Evolutionary conservation across 2,329 filamentous ascomycete species (phyloP).

Genomic region (Fusarium robinianum): DNA sequence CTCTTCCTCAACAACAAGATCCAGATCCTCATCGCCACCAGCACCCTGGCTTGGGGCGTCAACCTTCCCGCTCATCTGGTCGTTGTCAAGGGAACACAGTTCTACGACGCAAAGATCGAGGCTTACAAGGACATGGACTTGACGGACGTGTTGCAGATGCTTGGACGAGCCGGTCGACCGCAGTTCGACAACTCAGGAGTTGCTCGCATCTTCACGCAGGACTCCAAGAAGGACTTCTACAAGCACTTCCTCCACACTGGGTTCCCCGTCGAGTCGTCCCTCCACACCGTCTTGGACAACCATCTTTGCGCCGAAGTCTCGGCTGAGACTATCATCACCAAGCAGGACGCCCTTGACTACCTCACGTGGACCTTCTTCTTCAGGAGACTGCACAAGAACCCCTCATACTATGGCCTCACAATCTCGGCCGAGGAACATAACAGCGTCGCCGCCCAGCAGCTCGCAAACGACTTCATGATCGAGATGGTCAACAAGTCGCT

Average conservation of each 20-base stretch:
- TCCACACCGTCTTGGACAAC: constrained; percentile 96
- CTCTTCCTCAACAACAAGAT: constrained; percentile 98
- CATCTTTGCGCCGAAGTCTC: constrained; percentile 95
- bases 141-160: constrained; percentile 97
- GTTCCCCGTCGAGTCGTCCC: constrained; percentile 93
- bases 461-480: constrained; percentile 94
- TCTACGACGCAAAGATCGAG: constrained; percentile 96
- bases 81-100: constrained; percentile 97
- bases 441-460: constrained; percentile 78
- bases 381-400: constrained; percentile 94
- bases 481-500: constrained; percentile 88
- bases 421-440: constrained; percentile 93
- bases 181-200: constrained; percentile 97
- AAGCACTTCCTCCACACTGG: constrained; percentile 99
- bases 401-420: constrained; percentile 94
- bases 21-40: constrained; percentile 93
- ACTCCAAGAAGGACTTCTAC: constrained; percentile 98
- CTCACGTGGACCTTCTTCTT: constrained; percentile 99
- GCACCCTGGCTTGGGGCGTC: constrained; percentile 96
- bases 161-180: constrained; percentile 90
- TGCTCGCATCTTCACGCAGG: constrained; percentile 95
- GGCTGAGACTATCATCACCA: constrained; percentile 87
- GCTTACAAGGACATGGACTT: constrained; percentile 99
- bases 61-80: constrained; percentile 96
- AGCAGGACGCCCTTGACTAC: constrained; percentile 97